These are phyloP conservation scores for Zasmidium citrigriseum DNA, from an alignment of 2,329 filamentous ascomycete species.

Conservation along the genomic window DNA sequence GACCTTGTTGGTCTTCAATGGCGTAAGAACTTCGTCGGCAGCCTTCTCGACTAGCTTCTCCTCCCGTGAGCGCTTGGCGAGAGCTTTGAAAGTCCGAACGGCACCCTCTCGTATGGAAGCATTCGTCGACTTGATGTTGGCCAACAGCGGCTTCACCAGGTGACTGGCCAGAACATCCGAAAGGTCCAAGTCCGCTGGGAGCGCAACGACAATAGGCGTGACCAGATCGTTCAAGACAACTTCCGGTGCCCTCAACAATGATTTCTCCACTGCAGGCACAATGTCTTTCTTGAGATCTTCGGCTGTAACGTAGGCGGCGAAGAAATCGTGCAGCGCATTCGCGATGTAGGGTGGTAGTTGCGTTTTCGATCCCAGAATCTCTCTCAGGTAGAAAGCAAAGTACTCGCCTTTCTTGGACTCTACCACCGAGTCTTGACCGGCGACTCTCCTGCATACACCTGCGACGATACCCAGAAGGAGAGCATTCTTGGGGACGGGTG, in stretches of 20 bases:
- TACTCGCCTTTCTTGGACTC: slow-evolving; percentile 69
- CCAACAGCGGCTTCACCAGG: slow-evolving; percentile 82
- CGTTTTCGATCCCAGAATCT: slow-evolving; percentile 77
- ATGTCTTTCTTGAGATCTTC: slow-evolving; percentile 77
- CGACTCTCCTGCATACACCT: slow-evolving; percentile 77
- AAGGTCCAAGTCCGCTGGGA: slow-evolving; percentile 73
- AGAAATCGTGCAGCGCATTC: slow-evolving; percentile 77
- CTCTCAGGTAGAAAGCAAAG: slow-evolving; percentile 80
- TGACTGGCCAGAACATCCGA: slow-evolving; percentile 71
- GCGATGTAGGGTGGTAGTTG: slow-evolving; percentile 71
- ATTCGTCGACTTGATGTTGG: slow-evolving; percentile 90
- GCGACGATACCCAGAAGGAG: slow-evolving; percentile 82
- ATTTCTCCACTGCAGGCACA: slow-evolving; percentile 82
- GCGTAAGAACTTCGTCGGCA: slow-evolving; percentile 73
- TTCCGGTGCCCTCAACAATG: slow-evolving; percentile 84
- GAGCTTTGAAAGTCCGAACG: slow-evolving; percentile 69
- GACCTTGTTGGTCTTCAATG: slow-evolving; percentile 81
- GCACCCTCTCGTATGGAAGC: slow-evolving; percentile 73
- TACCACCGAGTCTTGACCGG: slow-evolving; percentile 62
- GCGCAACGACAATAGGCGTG: slow-evolving; percentile 67
- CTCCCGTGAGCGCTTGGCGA: slow-evolving; percentile 65
- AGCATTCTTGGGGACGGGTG: slow-evolving; percentile 69
- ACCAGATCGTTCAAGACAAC: slow-evolving; percentile 80
- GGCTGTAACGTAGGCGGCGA: slow-evolving; percentile 68
- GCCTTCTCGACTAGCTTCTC: slow-evolving; percentile 64